Evolutionary conservation across 345 rosid species (phyloP).

Genomic region (Sonneratia caseolaris): DNA sequence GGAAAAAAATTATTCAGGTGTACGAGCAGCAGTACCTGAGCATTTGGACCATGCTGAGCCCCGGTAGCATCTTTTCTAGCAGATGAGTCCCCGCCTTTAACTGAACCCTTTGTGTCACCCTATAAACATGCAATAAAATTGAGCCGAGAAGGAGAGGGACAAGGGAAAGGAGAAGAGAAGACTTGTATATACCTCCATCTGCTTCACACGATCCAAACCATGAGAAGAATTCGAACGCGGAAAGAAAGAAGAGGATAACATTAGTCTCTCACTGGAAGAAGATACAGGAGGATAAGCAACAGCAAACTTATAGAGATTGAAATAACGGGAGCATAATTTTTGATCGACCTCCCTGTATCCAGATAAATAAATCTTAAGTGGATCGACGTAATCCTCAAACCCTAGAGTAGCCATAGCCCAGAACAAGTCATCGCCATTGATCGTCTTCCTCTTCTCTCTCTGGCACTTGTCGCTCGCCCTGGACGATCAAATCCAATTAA

Average conservation of each 20-base stretch:
- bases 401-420: constrained; percentile 98
- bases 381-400: constrained; percentile 91
- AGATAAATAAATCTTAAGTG: constrained; percentile 62
- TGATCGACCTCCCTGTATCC: constrained; percentile 70
- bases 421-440: constrained; percentile 90
- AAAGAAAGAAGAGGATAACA: not conserved
- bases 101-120: constrained; percentile 84
- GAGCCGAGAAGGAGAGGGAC: constrained; percentile 7
- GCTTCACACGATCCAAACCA: constrained; percentile 18
- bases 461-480: constrained; percentile 99
- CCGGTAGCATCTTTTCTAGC: constrained; percentile 34
- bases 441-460: constrained; percentile 94
- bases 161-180: constrained; percentile 24
- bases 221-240: not conserved
- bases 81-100: constrained; percentile 60
- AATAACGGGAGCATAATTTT: not conserved
- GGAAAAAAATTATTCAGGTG: not conserved
- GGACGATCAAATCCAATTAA: constrained; percentile 9
- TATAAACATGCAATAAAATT: constrained; percentile 15
- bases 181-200: constrained; percentile 74
- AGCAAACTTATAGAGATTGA: not conserved
- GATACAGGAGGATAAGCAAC: not conserved
- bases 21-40: constrained; percentile 37
- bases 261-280: not conserved
- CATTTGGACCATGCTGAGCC: constrained; percentile 33